A percentile compares a stretch with the other conserved stretches of the same genome.
These are phyloP conservation scores for Quercus rubra DNA, from an alignment of 306 rosid species.

Conservation along the genomic window DNA sequence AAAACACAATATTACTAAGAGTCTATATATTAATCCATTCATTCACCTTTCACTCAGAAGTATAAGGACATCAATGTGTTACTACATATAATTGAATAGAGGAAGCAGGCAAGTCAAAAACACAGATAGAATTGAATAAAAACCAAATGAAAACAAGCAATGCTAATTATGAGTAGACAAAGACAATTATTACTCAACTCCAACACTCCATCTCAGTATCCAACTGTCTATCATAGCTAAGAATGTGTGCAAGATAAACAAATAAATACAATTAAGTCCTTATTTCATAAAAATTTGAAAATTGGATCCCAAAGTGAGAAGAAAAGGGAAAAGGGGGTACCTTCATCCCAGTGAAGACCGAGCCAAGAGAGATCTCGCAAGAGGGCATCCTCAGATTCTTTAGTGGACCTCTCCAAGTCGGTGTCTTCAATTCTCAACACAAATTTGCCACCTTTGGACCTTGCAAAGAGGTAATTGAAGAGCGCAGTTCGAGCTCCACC, in stretches of 20 bases:
- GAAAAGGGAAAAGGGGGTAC: slow-evolving; percentile 20
- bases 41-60: not conserved
- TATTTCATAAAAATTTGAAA: no score
- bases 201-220: no score
- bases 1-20: slow-evolving; percentile 16
- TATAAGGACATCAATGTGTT: not conserved
- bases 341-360: slow-evolving; percentile 96
- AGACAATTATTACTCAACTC: not conserved
- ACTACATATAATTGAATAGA: not conserved
- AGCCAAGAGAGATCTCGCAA: slow-evolving; percentile 91
- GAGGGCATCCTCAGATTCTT: slow-evolving; percentile 83
- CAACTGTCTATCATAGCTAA: no score
- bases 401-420: slow-evolving; percentile 95
- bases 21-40: not conserved
- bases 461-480: slow-evolving; percentile 74
- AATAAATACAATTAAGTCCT: not conserved
- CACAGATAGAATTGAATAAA: not conserved
- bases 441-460: slow-evolving; percentile 91
- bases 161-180: no score
- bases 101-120: no score
- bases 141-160: not conserved
- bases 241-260: no score
- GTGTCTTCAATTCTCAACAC: slow-evolving; percentile 94
- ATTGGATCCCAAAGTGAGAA: not conserved
- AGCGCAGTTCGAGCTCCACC: slow-evolving; percentile 98